phyloP scores from a whole-genome alignment of 2,329 filamentous ascomycete species.

The Ophiostoma piceae region DNA sequence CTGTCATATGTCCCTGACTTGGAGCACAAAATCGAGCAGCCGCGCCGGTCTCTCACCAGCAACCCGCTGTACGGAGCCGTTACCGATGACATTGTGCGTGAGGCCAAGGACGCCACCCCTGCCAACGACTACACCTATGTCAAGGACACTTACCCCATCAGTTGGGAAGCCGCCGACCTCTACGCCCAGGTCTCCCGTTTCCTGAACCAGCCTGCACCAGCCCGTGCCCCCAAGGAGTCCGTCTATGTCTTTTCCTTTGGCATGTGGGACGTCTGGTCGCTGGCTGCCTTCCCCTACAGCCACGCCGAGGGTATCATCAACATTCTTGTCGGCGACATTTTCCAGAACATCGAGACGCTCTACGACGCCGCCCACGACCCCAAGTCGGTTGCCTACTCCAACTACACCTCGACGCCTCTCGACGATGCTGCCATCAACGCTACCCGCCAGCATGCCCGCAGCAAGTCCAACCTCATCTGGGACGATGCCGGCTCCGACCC shows the following conservation, averaged over 20 bases:
- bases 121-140: constrained; percentile 44
- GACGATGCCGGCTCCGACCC: constrained; percentile 30
- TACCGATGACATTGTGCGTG: constrained; percentile 33
- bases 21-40: constrained; percentile 8
- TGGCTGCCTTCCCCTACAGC: constrained; percentile 43
- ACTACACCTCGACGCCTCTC: constrained; percentile 32
- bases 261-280: constrained; percentile 52
- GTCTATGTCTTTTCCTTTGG: constrained; percentile 51
- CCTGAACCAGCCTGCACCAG: constrained; percentile 37
- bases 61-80: constrained; percentile 51
- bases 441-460: neutral
- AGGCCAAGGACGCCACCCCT: constrained; percentile 32
- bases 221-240: constrained; percentile 41
- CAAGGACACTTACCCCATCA: constrained; percentile 40
- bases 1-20: constrained; percentile 42
- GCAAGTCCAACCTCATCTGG: constrained; percentile 28
- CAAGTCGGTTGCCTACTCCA: constrained; percentile 43
- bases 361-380: constrained; percentile 42
- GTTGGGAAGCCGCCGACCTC: constrained; percentile 40
- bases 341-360: constrained; percentile 44
- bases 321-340: constrained; percentile 38
- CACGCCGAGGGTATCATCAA: constrained; percentile 38
- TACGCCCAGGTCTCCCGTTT: constrained; percentile 43
- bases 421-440: constrained; percentile 21
- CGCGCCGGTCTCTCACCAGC: constrained; percentile 42